Evolutionary conservation across 371 early-diverging fungal genomes (phyloP).

Genomic region (Lichtheimia ornata): DNA sequence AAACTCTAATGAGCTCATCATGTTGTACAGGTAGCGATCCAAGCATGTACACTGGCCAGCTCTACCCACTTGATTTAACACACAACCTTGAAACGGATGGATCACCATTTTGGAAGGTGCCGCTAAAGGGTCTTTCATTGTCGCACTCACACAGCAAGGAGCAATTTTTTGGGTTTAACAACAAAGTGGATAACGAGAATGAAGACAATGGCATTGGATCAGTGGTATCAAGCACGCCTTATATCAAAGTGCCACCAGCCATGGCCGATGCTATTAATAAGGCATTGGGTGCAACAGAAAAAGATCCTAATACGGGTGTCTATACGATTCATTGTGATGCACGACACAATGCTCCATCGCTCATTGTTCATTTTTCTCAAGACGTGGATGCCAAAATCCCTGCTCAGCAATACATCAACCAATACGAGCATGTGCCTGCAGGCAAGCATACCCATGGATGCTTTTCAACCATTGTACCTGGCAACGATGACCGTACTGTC

Average conservation of each 20-base stretch:
- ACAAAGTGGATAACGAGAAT: background rate
- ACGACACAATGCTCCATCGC: constrained; percentile 10
- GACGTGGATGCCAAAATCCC: constrained; percentile 28
- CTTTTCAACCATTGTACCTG: constrained; percentile 25
- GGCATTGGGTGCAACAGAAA: constrained; percentile 21
- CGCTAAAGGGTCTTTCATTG: constrained; percentile 18
- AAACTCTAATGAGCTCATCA: no score
- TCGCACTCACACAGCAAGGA: no score
- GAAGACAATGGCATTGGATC: constrained; percentile 8
- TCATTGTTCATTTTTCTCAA: constrained; percentile 22
- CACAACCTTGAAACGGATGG: background rate
- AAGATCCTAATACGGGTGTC: constrained; percentile 5
- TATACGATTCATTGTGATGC: constrained; percentile 27
- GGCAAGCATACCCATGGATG: constrained; percentile 16
- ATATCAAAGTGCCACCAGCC: constrained; percentile 19
- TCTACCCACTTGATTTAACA: constrained; percentile 22
- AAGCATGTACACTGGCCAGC: constrained; percentile 21
- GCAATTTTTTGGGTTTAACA: no score
- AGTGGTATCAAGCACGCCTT: constrained; percentile 28
- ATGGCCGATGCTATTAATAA: constrained; percentile 24
- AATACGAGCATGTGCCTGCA: constrained; percentile 7
- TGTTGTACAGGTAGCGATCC: constrained; percentile 9
- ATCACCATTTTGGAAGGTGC: constrained; percentile 39
- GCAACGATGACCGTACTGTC: constrained; percentile 18
- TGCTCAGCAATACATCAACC: constrained; percentile 27